phyloP scores from a whole-genome alignment of 2,329 filamentous ascomycete genomes.

The Trichocomaceae sp. region DNA sequence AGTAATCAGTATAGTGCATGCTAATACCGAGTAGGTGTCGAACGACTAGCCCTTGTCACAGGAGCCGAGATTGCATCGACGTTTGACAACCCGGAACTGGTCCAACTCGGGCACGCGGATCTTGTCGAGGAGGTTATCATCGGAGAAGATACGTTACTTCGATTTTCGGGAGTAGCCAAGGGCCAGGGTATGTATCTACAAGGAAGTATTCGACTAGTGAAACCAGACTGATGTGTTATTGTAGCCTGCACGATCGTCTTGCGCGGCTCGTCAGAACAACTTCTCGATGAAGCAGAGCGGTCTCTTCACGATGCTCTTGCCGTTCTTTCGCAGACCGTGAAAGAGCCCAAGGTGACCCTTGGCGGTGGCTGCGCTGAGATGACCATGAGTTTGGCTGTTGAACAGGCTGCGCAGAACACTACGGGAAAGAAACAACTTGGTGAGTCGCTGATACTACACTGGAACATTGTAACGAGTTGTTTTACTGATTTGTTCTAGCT shows the following conservation, averaged over 20 bases:
- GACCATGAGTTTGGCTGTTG: constrained; percentile 97
- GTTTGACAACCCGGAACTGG: constrained; percentile 94
- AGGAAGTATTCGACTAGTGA: too few relatives aligned
- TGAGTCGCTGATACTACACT: neutral
- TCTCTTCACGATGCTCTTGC: constrained; percentile 93
- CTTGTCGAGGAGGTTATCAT: constrained; percentile 97
- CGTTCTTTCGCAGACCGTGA: constrained; percentile 92
- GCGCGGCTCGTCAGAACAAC: constrained; percentile 90
- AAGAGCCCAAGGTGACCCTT: constrained; percentile 86
- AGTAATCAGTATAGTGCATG: neutral
- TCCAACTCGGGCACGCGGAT: constrained; percentile 93
- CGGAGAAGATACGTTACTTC: constrained; percentile 93
- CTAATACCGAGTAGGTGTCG: constrained; percentile 48
- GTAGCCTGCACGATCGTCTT: constrained; percentile 94
- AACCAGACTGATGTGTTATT: constrained; percentile 48
- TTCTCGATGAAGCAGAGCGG: constrained; percentile 93
- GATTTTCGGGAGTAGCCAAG: constrained; percentile 83
- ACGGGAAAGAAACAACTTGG: constrained; percentile 88
- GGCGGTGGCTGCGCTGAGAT: constrained; percentile 97
- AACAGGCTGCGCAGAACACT: constrained; percentile 84
- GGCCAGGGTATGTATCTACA: constrained; percentile 9
- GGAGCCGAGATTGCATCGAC: constrained; percentile 96
- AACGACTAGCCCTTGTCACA: constrained; percentile 87
- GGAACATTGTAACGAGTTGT: too few relatives aligned
- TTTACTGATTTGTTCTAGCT: constrained; percentile 39